phyloP scores from a whole-genome alignment of 2,329 filamentous ascomycete species.

The Fusarium illudens region DNA sequence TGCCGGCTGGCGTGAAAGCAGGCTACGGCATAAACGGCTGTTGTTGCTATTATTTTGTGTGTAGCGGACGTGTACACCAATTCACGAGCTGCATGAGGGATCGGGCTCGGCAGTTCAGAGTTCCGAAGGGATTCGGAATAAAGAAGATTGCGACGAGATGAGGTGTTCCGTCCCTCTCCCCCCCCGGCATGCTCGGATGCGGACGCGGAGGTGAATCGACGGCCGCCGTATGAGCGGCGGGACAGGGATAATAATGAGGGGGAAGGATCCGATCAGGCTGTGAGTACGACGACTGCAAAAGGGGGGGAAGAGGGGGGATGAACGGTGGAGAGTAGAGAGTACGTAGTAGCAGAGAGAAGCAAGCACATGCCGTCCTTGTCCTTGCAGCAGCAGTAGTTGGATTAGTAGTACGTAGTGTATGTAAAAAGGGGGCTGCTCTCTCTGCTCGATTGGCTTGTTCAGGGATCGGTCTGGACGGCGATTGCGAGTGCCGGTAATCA shows the following conservation, averaged over 20 bases:
- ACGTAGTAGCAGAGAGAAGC: background rate
- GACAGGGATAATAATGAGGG: background rate
- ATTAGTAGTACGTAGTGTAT: background rate
- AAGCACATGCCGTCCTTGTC: conserved; percentile 5
- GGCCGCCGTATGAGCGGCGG: background rate
- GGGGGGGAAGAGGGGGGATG: background rate
- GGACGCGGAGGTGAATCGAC: background rate
- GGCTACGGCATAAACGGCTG: background rate
- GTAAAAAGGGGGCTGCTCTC: background rate
- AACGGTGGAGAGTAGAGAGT: too few relatives aligned
- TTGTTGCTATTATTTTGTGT: background rate
- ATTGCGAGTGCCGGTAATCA: background rate
- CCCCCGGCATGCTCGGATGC: background rate
- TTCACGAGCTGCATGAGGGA: background rate
- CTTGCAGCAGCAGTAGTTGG: conserved; percentile 7
- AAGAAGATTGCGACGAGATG: background rate
- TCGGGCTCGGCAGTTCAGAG: background rate
- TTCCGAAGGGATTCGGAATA: background rate
- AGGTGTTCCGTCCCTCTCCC: too few relatives aligned
- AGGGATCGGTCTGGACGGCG: background rate
- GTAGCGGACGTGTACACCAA: background rate
- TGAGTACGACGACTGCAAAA: background rate
- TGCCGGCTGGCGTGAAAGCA: background rate
- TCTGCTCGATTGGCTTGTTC: background rate
- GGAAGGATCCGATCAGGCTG: background rate